phyloP scores from a whole-genome alignment of 2,329 filamentous ascomycete species.

The Xylaria sp. region DNA sequence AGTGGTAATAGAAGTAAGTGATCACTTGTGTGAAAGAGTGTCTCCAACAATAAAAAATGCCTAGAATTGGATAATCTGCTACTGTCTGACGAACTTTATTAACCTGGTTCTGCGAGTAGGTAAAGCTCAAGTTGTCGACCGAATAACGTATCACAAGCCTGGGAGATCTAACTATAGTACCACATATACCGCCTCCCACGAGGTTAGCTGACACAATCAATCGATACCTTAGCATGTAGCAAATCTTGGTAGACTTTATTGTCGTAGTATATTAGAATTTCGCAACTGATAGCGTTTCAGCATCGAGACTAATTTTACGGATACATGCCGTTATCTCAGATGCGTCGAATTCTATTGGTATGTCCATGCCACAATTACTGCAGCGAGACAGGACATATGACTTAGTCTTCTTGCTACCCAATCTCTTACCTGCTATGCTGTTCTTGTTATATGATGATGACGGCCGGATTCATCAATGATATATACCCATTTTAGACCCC shows the following conservation, averaged over 20 bases:
- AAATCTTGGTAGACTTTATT: not conserved
- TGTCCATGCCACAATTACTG: too few species aligned
- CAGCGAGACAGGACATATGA: not conserved
- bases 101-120: not conserved
- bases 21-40: constrained; percentile 35
- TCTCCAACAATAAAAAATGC: constrained; percentile 16
- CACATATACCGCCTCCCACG: not conserved
- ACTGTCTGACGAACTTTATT: constrained; percentile 10
- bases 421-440: too few species aligned
- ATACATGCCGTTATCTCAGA: too few species aligned
- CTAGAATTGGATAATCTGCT: constrained; percentile 19
- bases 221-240: not conserved
- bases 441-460: too few species aligned
- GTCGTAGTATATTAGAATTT: not conserved
- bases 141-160: not conserved
- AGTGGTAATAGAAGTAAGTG: constrained; percentile 59
- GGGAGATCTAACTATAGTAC: not conserved
- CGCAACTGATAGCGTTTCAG: too few species aligned
- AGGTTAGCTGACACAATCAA: not conserved
- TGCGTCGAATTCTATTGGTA: too few species aligned
- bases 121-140: not conserved
- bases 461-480: too few species aligned
- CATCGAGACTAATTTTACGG: too few species aligned
- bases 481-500: too few species aligned
- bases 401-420: not conserved